A percentile compares a stretch with the other conserved stretches of the same genome.
phyloP scores from a whole-genome alignment of 208 protist species.

The Wallacemonas sp. region DNA sequence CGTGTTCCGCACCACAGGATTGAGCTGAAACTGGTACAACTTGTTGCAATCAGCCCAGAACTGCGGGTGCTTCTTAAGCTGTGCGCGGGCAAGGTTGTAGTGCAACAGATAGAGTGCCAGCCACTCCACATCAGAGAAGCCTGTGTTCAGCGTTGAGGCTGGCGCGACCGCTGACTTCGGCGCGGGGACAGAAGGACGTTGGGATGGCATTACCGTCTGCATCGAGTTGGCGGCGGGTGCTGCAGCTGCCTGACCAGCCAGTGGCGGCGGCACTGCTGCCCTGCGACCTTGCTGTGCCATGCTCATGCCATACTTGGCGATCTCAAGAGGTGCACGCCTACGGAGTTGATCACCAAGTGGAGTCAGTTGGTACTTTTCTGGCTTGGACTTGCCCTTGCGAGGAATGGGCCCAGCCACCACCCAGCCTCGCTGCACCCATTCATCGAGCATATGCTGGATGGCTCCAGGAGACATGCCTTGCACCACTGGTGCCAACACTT shows the following conservation, averaged over 20 bases:
- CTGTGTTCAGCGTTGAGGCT: too few relatives aligned
- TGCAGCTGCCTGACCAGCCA: too few relatives aligned
- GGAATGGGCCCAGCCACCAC: neutral
- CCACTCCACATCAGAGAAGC: neutral
- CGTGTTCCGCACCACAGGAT: neutral
- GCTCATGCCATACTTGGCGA: neutral
- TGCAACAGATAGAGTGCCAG: neutral
- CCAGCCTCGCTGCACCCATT: neutral
- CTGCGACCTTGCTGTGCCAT: neutral
- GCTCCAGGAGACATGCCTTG: neutral
- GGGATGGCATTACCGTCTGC: too few relatives aligned
- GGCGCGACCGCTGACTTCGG: too few relatives aligned
- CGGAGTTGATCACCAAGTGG: neutral
- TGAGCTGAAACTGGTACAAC: slow-evolving; percentile 1
- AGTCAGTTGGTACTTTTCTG: neutral
- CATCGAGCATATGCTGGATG: neutral
- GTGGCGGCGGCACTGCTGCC: too few relatives aligned
- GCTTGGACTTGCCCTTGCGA: neutral
- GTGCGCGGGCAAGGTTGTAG: neutral
- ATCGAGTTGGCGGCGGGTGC: too few relatives aligned
- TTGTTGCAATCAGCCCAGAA: neutral
- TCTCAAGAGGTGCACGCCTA: neutral
- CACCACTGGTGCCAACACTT: neutral
- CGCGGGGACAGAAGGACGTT: too few relatives aligned
- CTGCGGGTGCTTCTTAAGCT: neutral